Conservation (phyloP, 345 rosid genomes). For the Combretum micranthum region DNA sequence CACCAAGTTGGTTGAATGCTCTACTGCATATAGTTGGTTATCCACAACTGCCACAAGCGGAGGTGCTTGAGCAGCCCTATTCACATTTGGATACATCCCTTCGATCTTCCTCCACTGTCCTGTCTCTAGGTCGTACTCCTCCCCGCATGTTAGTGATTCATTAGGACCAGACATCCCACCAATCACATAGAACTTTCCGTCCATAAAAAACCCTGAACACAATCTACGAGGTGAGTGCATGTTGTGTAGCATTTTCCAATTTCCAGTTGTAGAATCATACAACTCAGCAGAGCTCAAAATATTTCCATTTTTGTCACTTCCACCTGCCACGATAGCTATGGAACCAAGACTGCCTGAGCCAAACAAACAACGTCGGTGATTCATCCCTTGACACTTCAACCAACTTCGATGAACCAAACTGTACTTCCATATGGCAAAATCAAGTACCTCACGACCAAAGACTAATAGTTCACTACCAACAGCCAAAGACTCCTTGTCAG, state of each 20-base stretch:
- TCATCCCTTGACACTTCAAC: slow-evolving; percentile 69
- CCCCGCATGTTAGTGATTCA: slow-evolving; percentile 57
- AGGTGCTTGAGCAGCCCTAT: slow-evolving; percentile 77
- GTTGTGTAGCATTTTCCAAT: slow-evolving; percentile 60
- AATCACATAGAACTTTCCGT: slow-evolving; percentile 64
- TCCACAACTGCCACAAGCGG: slow-evolving; percentile 76
- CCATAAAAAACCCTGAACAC: slow-evolving; percentile 86
- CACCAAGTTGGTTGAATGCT: slow-evolving; percentile 65
- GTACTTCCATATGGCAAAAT: slow-evolving; percentile 75
- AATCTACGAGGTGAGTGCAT: slow-evolving; percentile 66
- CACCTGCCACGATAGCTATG: slow-evolving; percentile 67
- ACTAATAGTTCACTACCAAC: slow-evolving; percentile 68
- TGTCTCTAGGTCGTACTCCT: slow-evolving; percentile 57
- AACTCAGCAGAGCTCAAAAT: slow-evolving; percentile 58
- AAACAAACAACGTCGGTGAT: slow-evolving; percentile 66
- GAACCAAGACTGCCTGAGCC: slow-evolving; percentile 68
- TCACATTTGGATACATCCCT: slow-evolving; percentile 76
- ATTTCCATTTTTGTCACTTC: slow-evolving; percentile 53
- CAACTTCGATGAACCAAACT: slow-evolving; percentile 44
- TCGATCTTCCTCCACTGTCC: slow-evolving; percentile 58
- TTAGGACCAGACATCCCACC: slow-evolving; percentile 72
- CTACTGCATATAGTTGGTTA: slow-evolving; percentile 64
- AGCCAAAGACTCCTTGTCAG: slow-evolving; percentile 79
- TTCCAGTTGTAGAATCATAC: slow-evolving; percentile 56
- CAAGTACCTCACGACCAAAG: slow-evolving; percentile 61